These are phyloP conservation scores for Arthrobotrys sphaeroides DNA, from an alignment of 2,329 filamentous ascomycete genomes.

Conservation along the genomic window DNA sequence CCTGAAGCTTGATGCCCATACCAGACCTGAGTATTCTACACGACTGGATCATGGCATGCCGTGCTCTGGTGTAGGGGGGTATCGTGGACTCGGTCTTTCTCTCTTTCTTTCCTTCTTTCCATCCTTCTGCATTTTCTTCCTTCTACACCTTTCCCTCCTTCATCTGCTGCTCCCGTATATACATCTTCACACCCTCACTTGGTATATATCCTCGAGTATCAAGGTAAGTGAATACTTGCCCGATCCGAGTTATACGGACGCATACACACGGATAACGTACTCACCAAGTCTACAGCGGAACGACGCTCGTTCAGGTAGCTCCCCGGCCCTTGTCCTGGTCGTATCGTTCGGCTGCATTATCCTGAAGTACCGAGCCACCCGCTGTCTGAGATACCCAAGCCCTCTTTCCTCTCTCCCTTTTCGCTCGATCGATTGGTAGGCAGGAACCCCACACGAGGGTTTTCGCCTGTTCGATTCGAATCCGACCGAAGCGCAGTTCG, in stretches of 20 bases:
- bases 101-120: not conserved
- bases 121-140: not conserved
- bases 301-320: not conserved
- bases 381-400: conserved; percentile 28
- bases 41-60: too few relatives aligned
- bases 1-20: conserved; percentile 33
- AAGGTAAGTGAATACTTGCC: too few relatives aligned
- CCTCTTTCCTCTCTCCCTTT: not conserved
- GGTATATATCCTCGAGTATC: too few relatives aligned
- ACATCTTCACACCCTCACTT: not conserved
- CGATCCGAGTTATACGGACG: too few relatives aligned
- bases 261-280: too few relatives aligned
- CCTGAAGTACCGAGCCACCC: conserved; percentile 52
- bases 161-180: too few relatives aligned
- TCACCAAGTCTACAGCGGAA: too few relatives aligned
- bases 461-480: too few relatives aligned
- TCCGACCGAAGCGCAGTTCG: too few relatives aligned
- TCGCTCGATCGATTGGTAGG: conserved; percentile 5
- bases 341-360: conserved; percentile 47
- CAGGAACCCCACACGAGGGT: not conserved
- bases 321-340: conserved; percentile 36
- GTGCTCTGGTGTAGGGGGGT: too few relatives aligned
- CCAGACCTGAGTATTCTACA: too few relatives aligned
- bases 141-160: not conserved
- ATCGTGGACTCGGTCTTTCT: not conserved